Conservation (phyloP, 345 rosid species). For the Raphanus raphanistrum region DNA sequence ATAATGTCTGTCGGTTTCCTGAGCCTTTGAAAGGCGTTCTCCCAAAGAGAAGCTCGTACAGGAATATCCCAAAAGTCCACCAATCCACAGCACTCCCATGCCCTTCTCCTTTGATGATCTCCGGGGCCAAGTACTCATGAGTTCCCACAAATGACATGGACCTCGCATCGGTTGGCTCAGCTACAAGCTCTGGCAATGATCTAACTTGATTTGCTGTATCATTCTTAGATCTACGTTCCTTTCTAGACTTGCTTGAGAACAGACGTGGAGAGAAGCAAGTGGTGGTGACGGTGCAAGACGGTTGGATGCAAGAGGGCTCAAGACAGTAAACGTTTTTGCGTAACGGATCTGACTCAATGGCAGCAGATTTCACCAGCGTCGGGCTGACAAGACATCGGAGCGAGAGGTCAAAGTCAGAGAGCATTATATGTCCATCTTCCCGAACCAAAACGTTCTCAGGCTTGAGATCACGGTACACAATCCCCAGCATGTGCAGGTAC, state of each 20-base stretch:
- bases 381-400: conserved; percentile 85
- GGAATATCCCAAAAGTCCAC: conserved; percentile 94
- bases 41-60: conserved; percentile 81
- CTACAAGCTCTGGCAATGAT: conserved; percentile 82
- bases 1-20: conserved; percentile 79
- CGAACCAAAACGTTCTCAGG: conserved; percentile 78
- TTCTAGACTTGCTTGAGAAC: conserved; percentile 82
- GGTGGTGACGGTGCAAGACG: conserved; percentile 77
- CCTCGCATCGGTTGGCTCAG: conserved; percentile 89
- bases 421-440: conserved; percentile 82
- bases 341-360: conserved; percentile 62
- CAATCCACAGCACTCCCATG: conserved; percentile 98
- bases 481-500: conserved; percentile 76
- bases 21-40: conserved; percentile 93
- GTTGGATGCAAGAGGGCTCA: conserved; percentile 83
- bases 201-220: conserved; percentile 76
- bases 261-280: conserved; percentile 86
- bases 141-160: conserved; percentile 97
- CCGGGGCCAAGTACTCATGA: conserved; percentile 85
- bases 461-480: conserved; percentile 76
- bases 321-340: conserved; percentile 73
- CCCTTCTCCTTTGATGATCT: conserved; percentile 92
- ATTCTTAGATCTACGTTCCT: conserved; percentile 63
- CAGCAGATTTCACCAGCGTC: conserved; percentile 64
- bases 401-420: conserved; percentile 79